Evolutionary conservation across 768 basidiomycete species (phyloP).

Genomic region (Tylopilus felleus): DNA sequence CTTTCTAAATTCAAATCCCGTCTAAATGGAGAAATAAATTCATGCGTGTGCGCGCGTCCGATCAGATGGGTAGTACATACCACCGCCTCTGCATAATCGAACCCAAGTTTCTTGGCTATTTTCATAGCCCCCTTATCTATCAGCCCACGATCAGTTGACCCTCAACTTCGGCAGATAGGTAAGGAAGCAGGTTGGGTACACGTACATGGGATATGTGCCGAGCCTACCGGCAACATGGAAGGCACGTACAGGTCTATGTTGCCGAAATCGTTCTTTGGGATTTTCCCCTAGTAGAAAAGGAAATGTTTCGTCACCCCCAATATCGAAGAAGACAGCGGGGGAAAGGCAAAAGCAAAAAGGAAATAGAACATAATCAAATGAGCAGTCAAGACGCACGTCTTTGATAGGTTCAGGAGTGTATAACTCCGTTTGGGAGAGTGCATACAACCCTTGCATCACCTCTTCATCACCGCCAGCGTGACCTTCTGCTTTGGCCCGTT

Average conservation of each 20-base stretch:
- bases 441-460: conserved; percentile 85
- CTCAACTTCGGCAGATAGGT: conserved; percentile 8
- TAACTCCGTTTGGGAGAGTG: conserved; percentile 76
- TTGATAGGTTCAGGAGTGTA: conserved; percentile 78
- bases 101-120: conserved; percentile 79
- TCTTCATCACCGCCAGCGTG: conserved; percentile 45
- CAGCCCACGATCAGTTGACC: conserved; percentile 4
- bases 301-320: conserved; percentile 4
- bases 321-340: neutral
- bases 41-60: neutral
- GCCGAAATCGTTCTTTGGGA: conserved; percentile 95
- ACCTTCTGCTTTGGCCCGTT: conserved; percentile 37
- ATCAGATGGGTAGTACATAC: conserved; percentile 48
- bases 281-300: conserved; percentile 60
- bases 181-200: conserved; percentile 19
- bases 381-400: conserved; percentile 72
- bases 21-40: conserved; percentile 44
- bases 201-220: conserved; percentile 88
- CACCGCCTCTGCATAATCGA: conserved; percentile 94
- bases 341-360: neutral
- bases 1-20: conserved; percentile 95
- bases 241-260: conserved; percentile 96
- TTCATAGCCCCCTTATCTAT: conserved; percentile 85
- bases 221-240: conserved; percentile 90
- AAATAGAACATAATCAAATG: neutral